phyloP scores from a whole-genome alignment of 768 basidiomycete genomes.

The Russula griseocarnosa region DNA sequence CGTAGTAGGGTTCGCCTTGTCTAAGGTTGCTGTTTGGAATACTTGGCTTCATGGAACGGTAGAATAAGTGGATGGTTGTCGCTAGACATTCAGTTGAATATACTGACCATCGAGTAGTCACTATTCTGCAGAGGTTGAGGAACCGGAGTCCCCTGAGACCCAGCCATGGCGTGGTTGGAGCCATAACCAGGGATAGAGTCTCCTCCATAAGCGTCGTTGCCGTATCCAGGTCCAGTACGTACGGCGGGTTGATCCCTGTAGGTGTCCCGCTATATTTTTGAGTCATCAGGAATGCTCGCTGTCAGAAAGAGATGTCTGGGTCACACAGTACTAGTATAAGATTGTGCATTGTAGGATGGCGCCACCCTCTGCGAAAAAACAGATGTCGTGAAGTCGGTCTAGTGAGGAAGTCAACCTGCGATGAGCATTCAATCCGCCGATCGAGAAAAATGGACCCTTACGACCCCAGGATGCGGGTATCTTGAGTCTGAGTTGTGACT shows the following conservation, averaged over 20 bases:
- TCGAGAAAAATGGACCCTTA: not conserved
- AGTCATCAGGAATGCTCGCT: not conserved
- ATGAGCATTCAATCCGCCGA: not conserved
- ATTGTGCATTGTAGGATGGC: not conserved
- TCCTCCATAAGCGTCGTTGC: not conserved
- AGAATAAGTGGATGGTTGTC: not conserved
- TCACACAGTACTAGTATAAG: not conserved
- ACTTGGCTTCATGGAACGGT: not conserved
- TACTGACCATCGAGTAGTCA: conserved; percentile 4
- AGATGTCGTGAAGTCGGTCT: not conserved
- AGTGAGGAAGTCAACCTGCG: not conserved
- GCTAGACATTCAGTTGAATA: not conserved
- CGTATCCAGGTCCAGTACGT: not conserved
- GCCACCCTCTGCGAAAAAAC: not conserved
- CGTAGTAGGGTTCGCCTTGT: not conserved
- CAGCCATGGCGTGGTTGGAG: not conserved
- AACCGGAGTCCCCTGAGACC: not conserved
- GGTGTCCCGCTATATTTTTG: not conserved
- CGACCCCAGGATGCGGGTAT: not conserved
- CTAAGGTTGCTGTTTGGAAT: not conserved
- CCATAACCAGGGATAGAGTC: not conserved
- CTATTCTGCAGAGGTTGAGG: not conserved
- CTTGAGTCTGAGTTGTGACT: not conserved
- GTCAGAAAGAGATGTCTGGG: not conserved
- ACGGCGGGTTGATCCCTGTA: not conserved